A percentile compares a stretch with the other conserved stretches of the same genome.
These are phyloP conservation scores for Porcisia hertigi DNA, from an alignment of 208 protist species.

Conservation along the genomic window DNA sequence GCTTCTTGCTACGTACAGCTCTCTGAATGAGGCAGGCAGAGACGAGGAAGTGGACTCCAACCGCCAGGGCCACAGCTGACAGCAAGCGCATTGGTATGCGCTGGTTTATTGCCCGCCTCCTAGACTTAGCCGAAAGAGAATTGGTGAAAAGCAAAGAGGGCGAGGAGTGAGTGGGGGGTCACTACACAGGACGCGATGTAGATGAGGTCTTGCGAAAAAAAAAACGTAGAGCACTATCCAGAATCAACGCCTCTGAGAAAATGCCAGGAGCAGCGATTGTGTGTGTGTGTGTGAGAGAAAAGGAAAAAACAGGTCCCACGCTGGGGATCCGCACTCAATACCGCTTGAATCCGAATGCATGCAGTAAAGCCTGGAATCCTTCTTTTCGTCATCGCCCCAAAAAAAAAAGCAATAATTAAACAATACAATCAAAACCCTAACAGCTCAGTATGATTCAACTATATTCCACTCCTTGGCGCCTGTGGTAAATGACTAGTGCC, in stretches of 20 bases:
- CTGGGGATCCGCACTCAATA: background rate
- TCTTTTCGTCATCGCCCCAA: background rate
- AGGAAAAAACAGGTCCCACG: background rate
- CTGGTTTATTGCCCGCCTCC: background rate
- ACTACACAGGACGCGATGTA: background rate
- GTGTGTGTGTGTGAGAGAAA: too few species aligned
- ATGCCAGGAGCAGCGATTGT: background rate
- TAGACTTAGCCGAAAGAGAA: background rate
- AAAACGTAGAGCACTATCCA: background rate
- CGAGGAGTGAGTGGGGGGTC: background rate
- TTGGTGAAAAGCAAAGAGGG: background rate
- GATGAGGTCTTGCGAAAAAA: too few species aligned
- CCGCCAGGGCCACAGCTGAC: background rate
- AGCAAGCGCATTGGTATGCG: background rate
- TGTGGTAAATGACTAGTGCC: background rate
- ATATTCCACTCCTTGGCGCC: background rate
- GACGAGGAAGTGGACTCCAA: constrained; percentile 25
- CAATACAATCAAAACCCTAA: background rate
- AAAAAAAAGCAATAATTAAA: background rate
- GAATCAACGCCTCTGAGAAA: background rate
- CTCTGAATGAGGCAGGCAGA: constrained; percentile 24
- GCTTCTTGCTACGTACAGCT: constrained; percentile 19
- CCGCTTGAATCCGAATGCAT: background rate
- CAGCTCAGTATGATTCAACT: background rate
- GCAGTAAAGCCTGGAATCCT: background rate